Base-by-base conservation (phyloP, 2,329 filamentous ascomycete species). In the Magnaporthiopsis incrustans region DNA sequence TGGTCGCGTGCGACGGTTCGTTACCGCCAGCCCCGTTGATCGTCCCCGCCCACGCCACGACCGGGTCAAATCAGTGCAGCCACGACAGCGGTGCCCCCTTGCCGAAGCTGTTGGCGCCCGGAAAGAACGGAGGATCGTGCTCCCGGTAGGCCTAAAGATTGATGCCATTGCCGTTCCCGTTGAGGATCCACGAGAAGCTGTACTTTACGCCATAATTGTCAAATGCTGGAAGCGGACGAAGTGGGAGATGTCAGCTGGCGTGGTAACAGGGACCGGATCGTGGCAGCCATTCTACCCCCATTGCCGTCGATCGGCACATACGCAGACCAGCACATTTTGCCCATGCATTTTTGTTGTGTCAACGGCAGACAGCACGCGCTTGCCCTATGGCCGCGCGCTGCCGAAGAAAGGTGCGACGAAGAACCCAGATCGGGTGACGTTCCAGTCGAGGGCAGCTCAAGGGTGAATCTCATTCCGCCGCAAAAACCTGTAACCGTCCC, bases 371-470 rank as follows among this genome's bases (percentile, higher is more conserved):
- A 83, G 67, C n/a, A 86, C 77, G 60, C 83, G 78, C 35, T 85
- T 86, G 60, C 86, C 74, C 66, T 88, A 78, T 26, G 82, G 84
- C 72, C 89, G 89, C 63, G 85, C 77, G 59, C 86, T 87, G 32
- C 82, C 83, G 73, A 86, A 82, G 69, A 81, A 82, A 4, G 82
- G 81, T 12, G 80, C 76, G 68, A 73, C 68, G 14, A 68, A 67
- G 11, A 32, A 56, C 50, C 70, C 68, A 59, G 67, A 71, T 2
- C 67, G 65, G 61, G 69, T 57, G 27, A 67, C 69, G 64, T 75
- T 74, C 75, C 78, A 79, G 68, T 80, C 78, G 64, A 77, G 77
- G 0, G 78, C 79, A 2, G 75, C 71, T 66, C 71, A 68, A 0
- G 74, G 74, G 67, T 76, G 76, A 57, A 77, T 61, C 14, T 53